Evolutionary conservation across 495 filamentous ascomycete genomes (phyloP).

Genomic region (Daldinia childiae): DNA sequence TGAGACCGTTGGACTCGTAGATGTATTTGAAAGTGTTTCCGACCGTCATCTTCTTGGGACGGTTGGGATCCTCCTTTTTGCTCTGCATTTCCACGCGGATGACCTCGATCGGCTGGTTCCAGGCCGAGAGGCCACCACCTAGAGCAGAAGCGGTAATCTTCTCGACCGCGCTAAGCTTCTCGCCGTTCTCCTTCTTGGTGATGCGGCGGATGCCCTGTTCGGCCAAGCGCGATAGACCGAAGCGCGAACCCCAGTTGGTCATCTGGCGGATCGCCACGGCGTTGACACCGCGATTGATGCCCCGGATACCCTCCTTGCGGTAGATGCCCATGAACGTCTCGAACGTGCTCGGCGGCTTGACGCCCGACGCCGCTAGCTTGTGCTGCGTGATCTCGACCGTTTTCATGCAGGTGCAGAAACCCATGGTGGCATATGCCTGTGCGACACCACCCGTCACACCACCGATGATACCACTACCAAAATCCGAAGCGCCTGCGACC

Average conservation of each 20-base stretch:
- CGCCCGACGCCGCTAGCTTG: conserved; percentile 85
- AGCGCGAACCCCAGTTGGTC: conserved; percentile 98
- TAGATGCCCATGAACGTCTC: conserved; percentile 97
- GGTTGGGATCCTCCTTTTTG: conserved; percentile 96
- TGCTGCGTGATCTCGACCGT: conserved; percentile 99
- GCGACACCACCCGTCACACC: conserved; percentile 95
- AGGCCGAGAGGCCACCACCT: conserved; percentile 93
- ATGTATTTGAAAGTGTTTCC: conserved; percentile 93
- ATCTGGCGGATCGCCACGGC: conserved; percentile 98
- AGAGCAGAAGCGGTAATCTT: conserved; percentile 89
- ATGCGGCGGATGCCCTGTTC: conserved; percentile 85
- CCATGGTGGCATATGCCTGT: conserved; percentile 99
- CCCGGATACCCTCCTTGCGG: conserved; percentile 89
- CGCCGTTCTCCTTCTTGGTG: conserved; percentile 80
- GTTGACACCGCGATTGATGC: conserved; percentile 98
- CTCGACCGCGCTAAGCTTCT: conserved; percentile 80
- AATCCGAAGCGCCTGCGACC: conserved; percentile 81
- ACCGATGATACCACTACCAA: conserved; percentile 86
- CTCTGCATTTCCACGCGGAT: conserved; percentile 99
- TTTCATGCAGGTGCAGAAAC: conserved; percentile 99
- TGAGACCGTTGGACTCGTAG: conserved; percentile 85
- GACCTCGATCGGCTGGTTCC: conserved; percentile 99
- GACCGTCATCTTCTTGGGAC: conserved; percentile 98
- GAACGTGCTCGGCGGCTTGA: conserved; percentile 87
- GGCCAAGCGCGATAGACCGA: conserved; percentile 89